Conservation (phyloP, 2,329 filamentous ascomycete genomes). For the Biscogniauxia mediterranea region DNA sequence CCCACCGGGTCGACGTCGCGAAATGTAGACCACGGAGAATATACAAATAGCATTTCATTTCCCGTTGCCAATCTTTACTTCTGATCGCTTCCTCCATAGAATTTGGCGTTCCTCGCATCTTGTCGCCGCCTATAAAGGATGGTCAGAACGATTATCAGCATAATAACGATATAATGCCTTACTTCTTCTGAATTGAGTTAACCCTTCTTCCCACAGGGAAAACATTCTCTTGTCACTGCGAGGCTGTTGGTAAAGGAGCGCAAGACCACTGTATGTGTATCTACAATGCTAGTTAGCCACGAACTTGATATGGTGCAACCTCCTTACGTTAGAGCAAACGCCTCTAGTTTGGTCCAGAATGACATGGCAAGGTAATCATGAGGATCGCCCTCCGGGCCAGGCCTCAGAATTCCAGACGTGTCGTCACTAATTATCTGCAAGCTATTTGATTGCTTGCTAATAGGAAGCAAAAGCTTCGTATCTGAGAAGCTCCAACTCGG, state of each 20-base stretch:
- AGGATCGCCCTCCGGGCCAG: conserved; percentile 43
- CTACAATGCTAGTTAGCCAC: conserved; percentile 31
- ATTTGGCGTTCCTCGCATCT: conserved; percentile 43
- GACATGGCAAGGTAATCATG: conserved; percentile 58
- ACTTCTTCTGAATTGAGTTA: conserved; percentile 35
- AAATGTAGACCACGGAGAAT: conserved; percentile 69
- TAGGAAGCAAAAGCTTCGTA: conserved; percentile 53
- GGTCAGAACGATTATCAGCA: conserved; percentile 16
- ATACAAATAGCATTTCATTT: conserved; percentile 66
- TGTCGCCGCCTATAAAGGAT: conserved; percentile 20
- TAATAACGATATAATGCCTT: conserved; percentile 20
- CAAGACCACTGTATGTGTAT: conserved; percentile 55
- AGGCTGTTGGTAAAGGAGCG: conserved; percentile 38
- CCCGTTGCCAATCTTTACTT: conserved; percentile 62
- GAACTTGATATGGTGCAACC: neutral
- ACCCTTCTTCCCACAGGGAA: conserved; percentile 40
- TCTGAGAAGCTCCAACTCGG: conserved; percentile 46
- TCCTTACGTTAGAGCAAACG: conserved; percentile 54
- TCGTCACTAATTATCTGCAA: conserved; percentile 55
- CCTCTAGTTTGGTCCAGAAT: conserved; percentile 59
- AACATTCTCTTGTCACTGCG: conserved; percentile 38
- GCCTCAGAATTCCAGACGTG: conserved; percentile 52
- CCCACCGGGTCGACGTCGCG: conserved; percentile 70
- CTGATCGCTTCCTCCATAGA: conserved; percentile 57
- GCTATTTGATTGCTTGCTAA: conserved; percentile 49